phyloP scores from a whole-genome alignment of 257 asterid species.

The Nicotiana paniculata region DNA sequence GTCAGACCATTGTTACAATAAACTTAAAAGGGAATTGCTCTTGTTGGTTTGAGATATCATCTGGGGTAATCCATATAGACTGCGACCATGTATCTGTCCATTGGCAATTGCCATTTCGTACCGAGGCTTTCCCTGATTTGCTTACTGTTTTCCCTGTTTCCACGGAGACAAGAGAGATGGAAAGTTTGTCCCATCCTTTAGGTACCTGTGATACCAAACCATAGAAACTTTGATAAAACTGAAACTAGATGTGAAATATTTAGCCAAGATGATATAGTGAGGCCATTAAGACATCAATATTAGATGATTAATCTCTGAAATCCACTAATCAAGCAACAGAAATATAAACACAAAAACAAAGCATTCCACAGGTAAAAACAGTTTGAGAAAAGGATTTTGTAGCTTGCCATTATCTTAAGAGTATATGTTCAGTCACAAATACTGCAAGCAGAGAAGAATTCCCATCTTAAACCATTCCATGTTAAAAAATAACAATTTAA shows the following conservation, averaged over 20 bases:
- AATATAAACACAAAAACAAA: background rate
- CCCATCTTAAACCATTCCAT: background rate
- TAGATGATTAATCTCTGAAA: background rate
- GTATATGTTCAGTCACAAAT: background rate
- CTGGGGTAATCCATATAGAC: slow-evolving; percentile 35
- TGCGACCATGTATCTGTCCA: slow-evolving; percentile 55
- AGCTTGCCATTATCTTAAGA: background rate
- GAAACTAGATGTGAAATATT: background rate
- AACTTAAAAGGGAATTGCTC: slow-evolving; percentile 28
- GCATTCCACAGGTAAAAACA: background rate
- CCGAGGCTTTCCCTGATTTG: slow-evolving; percentile 28
- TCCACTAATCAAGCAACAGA: background rate
- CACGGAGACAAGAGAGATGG: slow-evolving; percentile 26
- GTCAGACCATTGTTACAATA: slow-evolving; percentile 34
- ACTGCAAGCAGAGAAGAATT: background rate
- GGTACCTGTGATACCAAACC: slow-evolving; percentile 29
- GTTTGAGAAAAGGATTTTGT: background rate
- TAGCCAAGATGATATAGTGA: background rate
- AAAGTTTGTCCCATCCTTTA: slow-evolving; percentile 49
- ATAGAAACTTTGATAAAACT: background rate
- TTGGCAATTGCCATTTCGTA: slow-evolving; percentile 32
- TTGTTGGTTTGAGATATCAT: slow-evolving; percentile 16
- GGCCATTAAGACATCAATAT: background rate
- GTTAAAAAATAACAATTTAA: background rate
- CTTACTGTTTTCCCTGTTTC: slow-evolving; percentile 33